Evolutionary conservation across 2,329 filamentous ascomycete species (phyloP), one percentile per base, ranked within the genome.

Genomic region (Rhinocladiella mackenziei): DNA sequence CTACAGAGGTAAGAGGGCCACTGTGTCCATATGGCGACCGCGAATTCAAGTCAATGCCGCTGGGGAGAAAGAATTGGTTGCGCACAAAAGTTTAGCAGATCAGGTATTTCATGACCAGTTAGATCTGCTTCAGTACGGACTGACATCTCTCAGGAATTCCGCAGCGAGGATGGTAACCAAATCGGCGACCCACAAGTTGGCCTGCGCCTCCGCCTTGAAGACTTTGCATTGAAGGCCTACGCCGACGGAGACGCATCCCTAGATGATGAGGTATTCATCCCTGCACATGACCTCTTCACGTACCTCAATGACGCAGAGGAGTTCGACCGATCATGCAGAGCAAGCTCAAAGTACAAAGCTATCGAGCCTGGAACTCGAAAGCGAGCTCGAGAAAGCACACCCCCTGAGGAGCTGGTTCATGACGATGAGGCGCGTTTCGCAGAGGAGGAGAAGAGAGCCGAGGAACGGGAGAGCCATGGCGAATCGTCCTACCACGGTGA

Each of bases 21-120:
- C 53, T 2, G 47, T 64, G 11, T 60, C 56, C 17, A 42, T 65
- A 23, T 65, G 61, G 62, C 56, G 59, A 35, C 50, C 61, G 23
- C 48, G 41, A 3, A 28, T 41, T 32, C 50, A 57, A 26, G n/a
- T n/a, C n/a, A 35, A 20, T 23, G 42, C 51, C 37, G 57, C 48
- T 5, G 43, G 43, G 33, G 59, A 45, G 11, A 29, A 43, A 22
- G 6, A 53, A 8, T 48, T 56, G 45, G 30, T 50, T 33, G 58
- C n/a, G 53, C 44, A 39, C 18, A 39, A 7, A 39, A 37, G 20
- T 40, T 52, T 26, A 33, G 48, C 17, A 46, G 50, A 29, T 39
- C 48, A 36, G 43, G 54, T 41, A 39, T 25, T 42, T 10, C 15
- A n/a, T n/a, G n/a, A n/a, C n/a, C 39, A 22, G 32, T 10, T 39